phyloP scores from a whole-genome alignment of 768 basidiomycete species.

The Suillus placidus region DNA sequence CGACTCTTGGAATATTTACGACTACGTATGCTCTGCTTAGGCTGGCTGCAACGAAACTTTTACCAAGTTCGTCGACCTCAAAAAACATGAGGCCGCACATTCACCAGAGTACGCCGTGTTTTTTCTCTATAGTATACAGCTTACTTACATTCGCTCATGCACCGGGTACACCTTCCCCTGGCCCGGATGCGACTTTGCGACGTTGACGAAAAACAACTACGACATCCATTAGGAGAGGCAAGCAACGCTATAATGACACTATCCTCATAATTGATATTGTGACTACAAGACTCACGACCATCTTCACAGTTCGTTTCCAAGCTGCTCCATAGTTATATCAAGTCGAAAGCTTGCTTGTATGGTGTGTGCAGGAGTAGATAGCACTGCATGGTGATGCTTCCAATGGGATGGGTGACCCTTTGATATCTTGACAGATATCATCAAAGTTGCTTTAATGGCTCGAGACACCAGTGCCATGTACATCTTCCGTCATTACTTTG shows the following conservation, averaged over 20 bases:
- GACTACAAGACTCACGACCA: conserved; percentile 26
- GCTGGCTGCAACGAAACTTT: conserved; percentile 18
- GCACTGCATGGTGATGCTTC: too few relatives aligned
- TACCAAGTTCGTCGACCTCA: conserved; percentile 20
- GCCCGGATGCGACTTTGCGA: conserved; percentile 17
- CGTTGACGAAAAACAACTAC: conserved; percentile 23
- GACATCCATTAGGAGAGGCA: conserved; percentile 28
- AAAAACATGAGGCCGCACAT: conserved; percentile 22
- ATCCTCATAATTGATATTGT: conserved; percentile 5
- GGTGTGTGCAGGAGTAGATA: too few relatives aligned
- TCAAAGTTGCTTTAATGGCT: too few relatives aligned
- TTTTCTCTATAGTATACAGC: too few relatives aligned
- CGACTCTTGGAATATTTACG: conserved; percentile 11
- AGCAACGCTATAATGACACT: conserved; percentile 11
- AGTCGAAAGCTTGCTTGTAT: too few relatives aligned
- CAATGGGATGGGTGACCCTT: too few relatives aligned
- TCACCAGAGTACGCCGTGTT: too few relatives aligned
- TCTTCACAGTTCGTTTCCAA: not conserved
- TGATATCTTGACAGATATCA: too few relatives aligned
- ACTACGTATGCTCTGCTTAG: conserved; percentile 14
- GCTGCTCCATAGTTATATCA: too few relatives aligned
- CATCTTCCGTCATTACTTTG: too few relatives aligned
- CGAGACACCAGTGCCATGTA: too few relatives aligned
- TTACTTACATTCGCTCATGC: not conserved
- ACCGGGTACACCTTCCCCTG: conserved; percentile 22